Conservation (phyloP, 2,329 filamentous ascomycete genomes). For the Mycosphaerella sp. region DNA sequence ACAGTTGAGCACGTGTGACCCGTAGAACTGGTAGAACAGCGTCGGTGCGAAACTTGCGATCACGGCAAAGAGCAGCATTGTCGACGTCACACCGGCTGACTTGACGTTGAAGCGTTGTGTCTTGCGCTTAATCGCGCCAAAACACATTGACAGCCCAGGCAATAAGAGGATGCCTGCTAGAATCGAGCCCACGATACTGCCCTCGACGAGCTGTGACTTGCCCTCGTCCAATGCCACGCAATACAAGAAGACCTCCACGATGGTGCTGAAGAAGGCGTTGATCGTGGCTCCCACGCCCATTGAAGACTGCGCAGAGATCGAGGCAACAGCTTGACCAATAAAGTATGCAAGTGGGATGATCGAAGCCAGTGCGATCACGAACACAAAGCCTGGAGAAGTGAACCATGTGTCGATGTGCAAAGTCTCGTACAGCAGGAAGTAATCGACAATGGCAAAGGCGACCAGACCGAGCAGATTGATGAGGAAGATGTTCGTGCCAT, state of each 20-base stretch:
- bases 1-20: slow-evolving; percentile 92
- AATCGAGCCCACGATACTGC: slow-evolving; percentile 95
- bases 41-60: slow-evolving; percentile 94
- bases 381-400: slow-evolving; percentile 79
- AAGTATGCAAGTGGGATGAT: slow-evolving; percentile 98
- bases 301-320: slow-evolving; percentile 95
- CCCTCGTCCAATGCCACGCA: slow-evolving; percentile 89
- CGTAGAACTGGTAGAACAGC: slow-evolving; percentile 97
- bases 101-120: slow-evolving; percentile 97
- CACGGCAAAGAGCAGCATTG: slow-evolving; percentile 93
- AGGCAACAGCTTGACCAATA: slow-evolving; percentile 95
- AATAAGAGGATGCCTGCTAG: slow-evolving; percentile 94
- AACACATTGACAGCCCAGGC: slow-evolving; percentile 96
- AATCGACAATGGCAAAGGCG: slow-evolving; percentile 91
- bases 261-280: slow-evolving; percentile 96
- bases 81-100: slow-evolving; percentile 93
- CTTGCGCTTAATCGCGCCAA: slow-evolving; percentile 94
- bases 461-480: slow-evolving; percentile 95
- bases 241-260: slow-evolving; percentile 97
- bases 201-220: slow-evolving; percentile 88
- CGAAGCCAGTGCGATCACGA: slow-evolving; percentile 74
- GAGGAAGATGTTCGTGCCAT: slow-evolving; percentile 97
- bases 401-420: slow-evolving; percentile 65
- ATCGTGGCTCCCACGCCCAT: slow-evolving; percentile 97
- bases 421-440: slow-evolving; percentile 64